Base-by-base conservation (phyloP, 805 yeast species). In the Pichia californica region DNA sequence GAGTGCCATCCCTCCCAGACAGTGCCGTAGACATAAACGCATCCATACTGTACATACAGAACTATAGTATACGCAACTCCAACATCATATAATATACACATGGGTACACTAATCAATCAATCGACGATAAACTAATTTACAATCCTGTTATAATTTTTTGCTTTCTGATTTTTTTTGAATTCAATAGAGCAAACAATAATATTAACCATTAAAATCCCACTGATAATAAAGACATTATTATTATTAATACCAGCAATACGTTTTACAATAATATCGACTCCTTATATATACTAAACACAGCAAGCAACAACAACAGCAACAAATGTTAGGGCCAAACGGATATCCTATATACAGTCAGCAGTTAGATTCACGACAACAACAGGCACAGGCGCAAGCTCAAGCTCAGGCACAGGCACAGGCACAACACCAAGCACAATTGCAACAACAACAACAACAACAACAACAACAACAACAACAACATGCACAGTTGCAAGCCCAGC, bases 331-430 rank as follows among this genome's bases (percentile, higher is more conserved):
- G n/a, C 25, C 40, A 15, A 34, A 41, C 16, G 44, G 39, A 35
- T 35, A 41, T 19, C 26, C 34, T 11, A 4, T 10, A 11, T 36
- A 36, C 3, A 33, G 15, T 11, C 21, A 16, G n/a, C 31, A 19
- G 20, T 32, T 25, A 13, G 21, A 23, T 11, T 27, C 19, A 16
- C 37, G 26, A 31, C 38, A 40, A 21, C 28, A 36, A 6, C 34
- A 45, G 29, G 27, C 42, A 34, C 23, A 47, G 27, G 44, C 43
- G 31, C 33, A 41, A 31, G 40, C 41, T 1, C 43, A 23, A 14
- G 40, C 30, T 1, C 40, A 42, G 25, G 32, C 29, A 10, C 40
- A 42, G n/a, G 25, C 15, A 16, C 46, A 40, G 25, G 41, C 40
- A 16, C 45, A 42, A 25, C 38, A 33, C 4, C 43, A 40, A 6